These are phyloP conservation scores for Pouteria glomerata DNA, from an alignment of 148 eudicot genomes.

Conservation along the genomic window DNA sequence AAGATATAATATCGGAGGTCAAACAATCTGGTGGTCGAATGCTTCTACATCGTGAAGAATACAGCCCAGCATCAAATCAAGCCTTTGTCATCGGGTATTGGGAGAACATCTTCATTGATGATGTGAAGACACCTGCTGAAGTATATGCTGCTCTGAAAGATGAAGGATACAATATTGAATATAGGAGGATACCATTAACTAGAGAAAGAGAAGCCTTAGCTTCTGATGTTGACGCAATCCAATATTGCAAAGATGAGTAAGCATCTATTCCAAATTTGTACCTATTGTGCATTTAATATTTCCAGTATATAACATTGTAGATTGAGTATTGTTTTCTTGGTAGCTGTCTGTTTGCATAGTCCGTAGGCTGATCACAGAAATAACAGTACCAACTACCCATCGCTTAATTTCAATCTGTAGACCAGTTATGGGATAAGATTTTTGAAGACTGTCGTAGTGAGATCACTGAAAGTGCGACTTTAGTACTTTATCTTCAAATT, in stretches of 20 bases:
- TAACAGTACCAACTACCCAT: not conserved
- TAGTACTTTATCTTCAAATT: not conserved
- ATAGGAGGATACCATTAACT: constrained; percentile 83
- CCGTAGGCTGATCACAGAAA: not conserved
- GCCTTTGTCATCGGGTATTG: constrained; percentile 83
- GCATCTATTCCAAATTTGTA: constrained; percentile 24
- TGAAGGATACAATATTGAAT: constrained; percentile 58
- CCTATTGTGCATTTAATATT: not conserved
- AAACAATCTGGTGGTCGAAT: constrained; percentile 79
- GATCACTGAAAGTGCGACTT: not conserved
- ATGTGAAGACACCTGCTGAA: constrained; percentile 89
- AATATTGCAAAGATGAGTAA: constrained; percentile 73
- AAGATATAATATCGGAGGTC: constrained; percentile 85
- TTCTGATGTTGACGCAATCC: constrained; percentile 88
- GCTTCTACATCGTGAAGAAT: constrained; percentile 98
- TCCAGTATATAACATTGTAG: not conserved
- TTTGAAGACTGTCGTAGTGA: not conserved
- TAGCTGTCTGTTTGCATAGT: not conserved
- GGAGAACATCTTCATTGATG: constrained; percentile 79
- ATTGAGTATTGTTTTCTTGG: not conserved
- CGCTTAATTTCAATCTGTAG: not conserved
- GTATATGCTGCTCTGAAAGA: constrained; percentile 64
- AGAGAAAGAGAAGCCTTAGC: constrained; percentile 86
- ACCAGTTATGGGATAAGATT: not conserved
- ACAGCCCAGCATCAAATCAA: constrained; percentile 59